Base-by-base conservation (phyloP, 2,329 filamentous ascomycete genomes). In the Aspergillus uvarum region DNA sequence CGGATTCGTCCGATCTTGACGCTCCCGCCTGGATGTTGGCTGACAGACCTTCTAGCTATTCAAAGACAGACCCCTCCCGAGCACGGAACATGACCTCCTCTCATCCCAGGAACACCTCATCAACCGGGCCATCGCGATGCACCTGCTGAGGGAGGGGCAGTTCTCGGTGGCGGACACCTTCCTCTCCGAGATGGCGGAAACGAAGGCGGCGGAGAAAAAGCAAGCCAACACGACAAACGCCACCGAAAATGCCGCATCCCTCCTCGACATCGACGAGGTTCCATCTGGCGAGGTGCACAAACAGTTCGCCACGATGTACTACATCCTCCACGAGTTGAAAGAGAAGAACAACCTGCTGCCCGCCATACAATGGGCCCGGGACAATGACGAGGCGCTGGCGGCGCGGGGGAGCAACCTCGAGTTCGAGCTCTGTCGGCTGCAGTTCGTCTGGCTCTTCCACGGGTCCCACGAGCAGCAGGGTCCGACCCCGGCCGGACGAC, bases 71-170 rank as follows among this genome's bases (percentile, higher is more conserved):
- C 86, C 87, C 14, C 81, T 90, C 14, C 86, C 94, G 0, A 90
- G 88, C 14, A 89, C 87, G 70, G 90, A 93, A 59, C 88, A 92
- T 69, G 92, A 96, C 76, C 89, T 88, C 35, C 87, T 97, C 75
- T 87, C 86, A 1, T 85, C 88, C 21, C 87, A 96, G 65, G 84
- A 89, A 4, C 81, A 84, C 16, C 82, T 97, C 12, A 91, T 98
- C 72, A 96, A 97, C 77, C 87, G 93, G 59, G 94, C 95, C 6
- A 96, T 99, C 68, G 91, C 91, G 10, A 97, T 98, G 92, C 95
- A 99, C 72, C 84, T 99, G 22, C 84, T 99, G 44, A 90, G 95
- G 47, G 94, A 98, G 78, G 95, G 95, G 52, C 90, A 96, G 72
- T 99, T 99, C 75, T 84, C 83, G 22, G 93, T 96, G 2, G 94